Evolutionary conservation across 164 flowering plant genomes (phyloP), one percentile per base, ranked within the genome.

Genomic region (Amborella trichopoda): DNA sequence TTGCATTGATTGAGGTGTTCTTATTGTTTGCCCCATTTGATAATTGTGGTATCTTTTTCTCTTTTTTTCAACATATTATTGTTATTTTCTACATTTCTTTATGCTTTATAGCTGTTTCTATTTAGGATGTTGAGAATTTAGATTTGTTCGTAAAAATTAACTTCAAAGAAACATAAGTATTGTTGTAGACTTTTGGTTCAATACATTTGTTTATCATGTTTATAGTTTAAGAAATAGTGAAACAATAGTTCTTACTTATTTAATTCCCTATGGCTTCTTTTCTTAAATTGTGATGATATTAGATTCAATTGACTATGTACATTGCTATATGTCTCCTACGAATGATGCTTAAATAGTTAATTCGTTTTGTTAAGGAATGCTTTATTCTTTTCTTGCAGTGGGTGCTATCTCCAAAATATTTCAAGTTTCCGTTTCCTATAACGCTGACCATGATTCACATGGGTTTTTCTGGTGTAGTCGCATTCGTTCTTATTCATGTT

Each of bases 371-470:
- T 32, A n/a, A 32, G 11, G 19, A n/a, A 21, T 8, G 16, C 5
- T 37, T n/a, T 1, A 6, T 37, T 37, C 19, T 37, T 18, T 37
- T 37, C 41, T 62, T 69, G 74, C 89, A 91, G 99, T 91, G 99
- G 99, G 99, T 91, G 40, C 94, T 91, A 24, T 91, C 99, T 55
- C 96, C 95, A 40, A 84, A 87, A 54, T 91, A 91, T 71, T 91
- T 91, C 78, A 76, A 84, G 59, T 91, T 91, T 63, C 95, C 99
- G 17, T 58, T 82, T 23, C 99, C 96, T 6, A 84, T 91, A 30
- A 87, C 99, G 20, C 87, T 91, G 47, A 91, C 99, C 12, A 91
- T 91, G 99, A 83, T 91, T 60, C 99, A 91, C 65, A 91, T 91
- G 99, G 95, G 86, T 23, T 91, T 91, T 66, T 91, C 99, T 46